A percentile compares a stretch with the other conserved stretches of the same genome.
These are phyloP conservation scores for Pholiota adiposa DNA, from an alignment of 1,284 basidiomycete species.

Conservation along the genomic window DNA sequence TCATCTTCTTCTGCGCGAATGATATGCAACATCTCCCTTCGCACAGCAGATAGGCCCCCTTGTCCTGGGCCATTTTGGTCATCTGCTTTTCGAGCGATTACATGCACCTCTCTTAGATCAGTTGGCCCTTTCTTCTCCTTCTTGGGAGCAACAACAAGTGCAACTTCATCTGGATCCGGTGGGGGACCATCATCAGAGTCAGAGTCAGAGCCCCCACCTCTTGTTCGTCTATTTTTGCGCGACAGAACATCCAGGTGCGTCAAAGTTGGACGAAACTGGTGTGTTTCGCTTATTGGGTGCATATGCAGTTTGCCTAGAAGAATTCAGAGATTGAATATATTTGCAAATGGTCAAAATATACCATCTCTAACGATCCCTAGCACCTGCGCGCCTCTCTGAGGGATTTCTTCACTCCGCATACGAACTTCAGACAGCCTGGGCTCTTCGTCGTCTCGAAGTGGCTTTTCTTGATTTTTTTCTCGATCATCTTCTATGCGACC, in stretches of 20 bases:
- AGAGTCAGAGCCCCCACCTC: slow-evolving; percentile 59
- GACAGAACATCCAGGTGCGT: slow-evolving; percentile 76
- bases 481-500: slow-evolving; percentile 72
- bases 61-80: slow-evolving; percentile 55
- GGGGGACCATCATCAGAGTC: slow-evolving; percentile 81
- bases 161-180: slow-evolving; percentile 74
- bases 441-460: slow-evolving; percentile 55
- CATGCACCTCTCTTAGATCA: slow-evolving; percentile 75
- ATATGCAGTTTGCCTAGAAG: slow-evolving; percentile 68
- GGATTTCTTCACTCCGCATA: slow-evolving; percentile 71
- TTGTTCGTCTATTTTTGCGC: slow-evolving; percentile 58
- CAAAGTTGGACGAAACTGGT: slow-evolving; percentile 79
- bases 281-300: slow-evolving; percentile 76
- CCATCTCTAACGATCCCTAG: slow-evolving; percentile 75
- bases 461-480: slow-evolving; percentile 69
- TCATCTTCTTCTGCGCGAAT: slow-evolving; percentile 78
- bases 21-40: slow-evolving; percentile 73
- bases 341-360: slow-evolving; percentile 33
- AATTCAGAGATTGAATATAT: not conserved
- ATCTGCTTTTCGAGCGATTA: slow-evolving; percentile 70
- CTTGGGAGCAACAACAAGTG: slow-evolving; percentile 46
- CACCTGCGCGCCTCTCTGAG: slow-evolving; percentile 67
- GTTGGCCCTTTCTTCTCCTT: slow-evolving; percentile 62
- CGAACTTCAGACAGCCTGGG: slow-evolving; percentile 68
- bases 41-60: slow-evolving; percentile 62